Evolutionary conservation across 176 grass and related monocot species (phyloP).

Genomic region (Luzula sylvatica): DNA sequence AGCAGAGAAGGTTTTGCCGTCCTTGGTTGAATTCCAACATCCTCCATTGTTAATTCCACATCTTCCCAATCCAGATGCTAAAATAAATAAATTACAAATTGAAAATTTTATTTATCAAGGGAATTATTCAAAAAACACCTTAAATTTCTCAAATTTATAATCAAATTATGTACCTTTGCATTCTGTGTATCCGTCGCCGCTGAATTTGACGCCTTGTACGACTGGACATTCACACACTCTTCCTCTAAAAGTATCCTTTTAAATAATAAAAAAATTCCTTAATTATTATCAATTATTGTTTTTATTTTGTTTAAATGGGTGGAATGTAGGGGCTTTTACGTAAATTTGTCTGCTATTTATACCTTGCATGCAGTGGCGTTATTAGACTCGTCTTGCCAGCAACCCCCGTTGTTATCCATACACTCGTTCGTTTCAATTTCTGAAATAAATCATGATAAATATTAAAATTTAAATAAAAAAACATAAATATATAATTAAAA

Average conservation of each 20-base stretch:
- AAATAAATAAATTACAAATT: background rate
- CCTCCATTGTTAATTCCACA: conserved; percentile 79
- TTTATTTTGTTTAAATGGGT: background rate
- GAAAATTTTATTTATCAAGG: no score
- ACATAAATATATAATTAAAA: conserved; percentile 10
- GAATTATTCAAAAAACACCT: background rate
- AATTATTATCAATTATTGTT: conserved; percentile 14
- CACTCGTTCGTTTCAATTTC: conserved; percentile 94
- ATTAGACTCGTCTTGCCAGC: conserved; percentile 56
- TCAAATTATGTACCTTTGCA: conserved; percentile 89
- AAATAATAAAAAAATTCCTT: background rate
- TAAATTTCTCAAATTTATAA: background rate
- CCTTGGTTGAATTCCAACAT: conserved; percentile 67
- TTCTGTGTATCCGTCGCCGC: conserved; percentile 75
- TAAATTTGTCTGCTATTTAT: conserved; percentile 11
- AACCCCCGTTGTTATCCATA: conserved; percentile 90
- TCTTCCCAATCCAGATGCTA: conserved; percentile 70
- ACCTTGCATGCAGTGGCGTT: conserved; percentile 85
- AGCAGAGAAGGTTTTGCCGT: conserved; percentile 61
- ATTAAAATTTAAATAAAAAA: background rate
- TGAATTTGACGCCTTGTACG: conserved; percentile 75
- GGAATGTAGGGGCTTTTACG: background rate
- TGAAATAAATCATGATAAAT: conserved; percentile 21
- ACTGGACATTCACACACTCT: conserved; percentile 79
- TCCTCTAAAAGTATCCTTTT: conserved; percentile 88